phyloP scores from a whole-genome alignment of 495 filamentous ascomycete genomes.

The Penicillium psychrofluorescens region DNA sequence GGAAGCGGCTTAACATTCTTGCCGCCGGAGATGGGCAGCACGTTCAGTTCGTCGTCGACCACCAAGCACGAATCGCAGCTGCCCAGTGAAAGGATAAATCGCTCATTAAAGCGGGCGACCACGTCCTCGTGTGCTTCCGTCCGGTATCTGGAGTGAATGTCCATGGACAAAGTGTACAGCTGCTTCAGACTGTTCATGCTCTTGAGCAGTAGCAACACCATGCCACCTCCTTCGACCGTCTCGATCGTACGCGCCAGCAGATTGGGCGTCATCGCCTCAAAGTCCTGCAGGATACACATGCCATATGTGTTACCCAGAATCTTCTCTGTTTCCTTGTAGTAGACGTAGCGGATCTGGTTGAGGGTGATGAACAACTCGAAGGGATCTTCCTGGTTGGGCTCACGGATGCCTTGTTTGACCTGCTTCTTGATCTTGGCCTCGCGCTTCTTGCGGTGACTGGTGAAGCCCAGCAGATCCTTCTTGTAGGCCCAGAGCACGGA shows the following conservation, averaged over 20 bases:
- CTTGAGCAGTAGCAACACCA: conserved; percentile 86
- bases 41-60: conserved; percentile 96
- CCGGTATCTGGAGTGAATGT: conserved; percentile 91
- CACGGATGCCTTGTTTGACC: conserved; percentile 89
- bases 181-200: conserved; percentile 97
- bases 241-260: conserved; percentile 91
- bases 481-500: conserved; percentile 99
- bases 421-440: conserved; percentile 98
- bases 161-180: conserved; percentile 96
- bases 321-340: conserved; percentile 99
- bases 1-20: conserved; percentile 84
- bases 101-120: conserved; percentile 92
- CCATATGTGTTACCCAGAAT: conserved; percentile 98
- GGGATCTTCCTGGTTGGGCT: conserved; percentile 91
- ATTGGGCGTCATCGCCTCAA: conserved; percentile 96
- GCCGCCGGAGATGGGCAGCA: conserved; percentile 92
- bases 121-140: conserved; percentile 97
- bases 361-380: conserved; percentile 97
- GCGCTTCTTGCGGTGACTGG: conserved; percentile 92
- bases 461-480: conserved; percentile 92
- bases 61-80: conserved; percentile 93
- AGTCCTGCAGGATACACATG: conserved; percentile 97
- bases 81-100: conserved; percentile 91
- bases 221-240: conserved; percentile 92
- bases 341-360: conserved; percentile 96